Conservation (phyloP, 208 protist genomes). For the Leishmania guyanensis region DNA sequence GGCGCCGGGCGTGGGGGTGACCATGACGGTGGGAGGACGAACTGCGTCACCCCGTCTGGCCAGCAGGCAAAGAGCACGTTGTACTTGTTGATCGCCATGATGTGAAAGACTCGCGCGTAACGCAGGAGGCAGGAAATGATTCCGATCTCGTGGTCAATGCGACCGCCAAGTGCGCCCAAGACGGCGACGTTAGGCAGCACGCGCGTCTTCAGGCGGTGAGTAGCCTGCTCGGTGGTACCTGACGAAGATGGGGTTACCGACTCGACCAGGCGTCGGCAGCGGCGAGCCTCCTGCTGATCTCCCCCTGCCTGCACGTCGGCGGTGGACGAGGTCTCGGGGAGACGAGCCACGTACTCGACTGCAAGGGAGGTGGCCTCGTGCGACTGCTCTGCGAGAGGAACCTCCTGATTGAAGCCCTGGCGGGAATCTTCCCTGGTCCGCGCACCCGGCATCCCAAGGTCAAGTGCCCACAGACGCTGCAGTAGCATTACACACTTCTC, state of each 20-base stretch:
- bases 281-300: constrained; percentile 11
- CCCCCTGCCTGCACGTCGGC: constrained; percentile 12
- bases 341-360: neutral
- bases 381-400: neutral
- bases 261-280: constrained; percentile 12
- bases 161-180: constrained; percentile 71
- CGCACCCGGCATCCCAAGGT: constrained; percentile 12
- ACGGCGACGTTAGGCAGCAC: constrained; percentile 64
- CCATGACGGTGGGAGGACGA: constrained; percentile 15
- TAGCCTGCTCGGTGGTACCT: neutral
- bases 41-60: constrained; percentile 66
- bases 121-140: constrained; percentile 37
- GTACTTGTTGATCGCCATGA: constrained; percentile 43
- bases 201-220: constrained; percentile 17
- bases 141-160: constrained; percentile 78
- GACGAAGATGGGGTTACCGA: constrained; percentile 5
- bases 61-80: constrained; percentile 79
- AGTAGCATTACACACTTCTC: constrained; percentile 60
- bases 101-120: constrained; percentile 36
- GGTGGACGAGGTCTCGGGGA: constrained; percentile 3
- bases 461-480: constrained; percentile 28
- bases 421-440: neutral
- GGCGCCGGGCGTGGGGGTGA: constrained; percentile 8
- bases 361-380: neutral
- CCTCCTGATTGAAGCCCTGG: neutral